Evolutionary conservation across 1,284 basidiomycete species (phyloP), one percentile per base, ranked within the genome.

Genomic region (Fomitopsis palustris): DNA sequence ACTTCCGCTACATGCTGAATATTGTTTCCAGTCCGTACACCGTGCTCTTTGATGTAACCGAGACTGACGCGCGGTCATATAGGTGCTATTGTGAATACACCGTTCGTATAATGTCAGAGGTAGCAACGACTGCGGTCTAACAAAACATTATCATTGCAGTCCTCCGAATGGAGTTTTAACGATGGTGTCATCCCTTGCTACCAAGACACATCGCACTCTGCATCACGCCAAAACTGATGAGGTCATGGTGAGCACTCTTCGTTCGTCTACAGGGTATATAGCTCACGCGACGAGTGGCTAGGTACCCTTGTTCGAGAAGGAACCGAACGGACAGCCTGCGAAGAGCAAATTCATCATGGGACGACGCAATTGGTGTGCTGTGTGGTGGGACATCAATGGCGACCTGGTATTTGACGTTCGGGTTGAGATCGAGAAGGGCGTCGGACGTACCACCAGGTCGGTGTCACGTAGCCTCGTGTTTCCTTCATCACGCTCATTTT

Each of bases 1-100:
- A 97, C 71, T 77, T 86, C 70, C 84, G 93, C 39, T 96, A 92
- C 72, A 96, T 96, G 93, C 72, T 95, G 51, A 95, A 95, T 64
- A 75, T 92, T 29, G 80, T 90, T 1, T 82, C 88, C 10, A 92
- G 90, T 87, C 66, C 62, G 83, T 76, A 42, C 45, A 16, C n/a
- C 7, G 59, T 29, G 8, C 58, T 12, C 19, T 7, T 2, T 39
- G 9, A 1, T 8, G 6, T 41, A 4, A 25, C 12, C 25, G 37
- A 47, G 38, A 65, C 54, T 53, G 43, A 61, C 47, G 17, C 35
- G 21, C n/a, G 39, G 54, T 47, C 53, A 54, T 65, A n/a, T 54
- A 87, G 85, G 85, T 68, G 88, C 89, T 12, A 93, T 93, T 58
- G 90, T 92, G 33, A 91, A 92, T 63, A 92, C 89, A 0, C 88